Evolutionary conservation across 2,329 filamentous ascomycete genomes (phyloP).

Genomic region (Tolypocladium album): DNA sequence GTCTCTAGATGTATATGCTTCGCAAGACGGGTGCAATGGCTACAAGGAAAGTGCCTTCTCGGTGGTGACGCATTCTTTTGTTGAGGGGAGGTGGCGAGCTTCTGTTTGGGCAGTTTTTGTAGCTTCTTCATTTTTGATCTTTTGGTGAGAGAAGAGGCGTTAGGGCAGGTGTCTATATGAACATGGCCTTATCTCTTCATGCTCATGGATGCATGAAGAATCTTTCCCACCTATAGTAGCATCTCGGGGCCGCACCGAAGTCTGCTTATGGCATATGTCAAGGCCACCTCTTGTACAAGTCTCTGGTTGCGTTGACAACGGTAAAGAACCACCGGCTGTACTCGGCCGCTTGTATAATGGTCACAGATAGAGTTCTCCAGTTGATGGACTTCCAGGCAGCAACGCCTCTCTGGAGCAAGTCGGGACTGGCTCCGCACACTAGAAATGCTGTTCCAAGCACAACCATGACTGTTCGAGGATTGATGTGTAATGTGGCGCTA

Average conservation of each 20-base stretch:
- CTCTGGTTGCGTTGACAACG: background rate
- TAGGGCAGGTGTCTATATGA: too few species aligned
- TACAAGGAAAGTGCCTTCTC: too few species aligned
- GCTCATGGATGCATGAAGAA: too few species aligned
- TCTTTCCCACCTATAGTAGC: background rate
- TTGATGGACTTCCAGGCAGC: background rate
- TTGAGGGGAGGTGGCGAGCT: too few species aligned
- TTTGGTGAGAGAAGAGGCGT: too few species aligned
- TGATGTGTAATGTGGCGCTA: background rate
- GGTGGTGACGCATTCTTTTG: too few species aligned
- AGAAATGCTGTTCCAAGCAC: background rate
- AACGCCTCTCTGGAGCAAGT: background rate
- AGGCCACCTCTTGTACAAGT: background rate
- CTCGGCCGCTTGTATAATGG: background rate
- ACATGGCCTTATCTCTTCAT: too few species aligned
- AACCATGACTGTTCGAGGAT: background rate
- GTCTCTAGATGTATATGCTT: too few species aligned
- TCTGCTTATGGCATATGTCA: background rate
- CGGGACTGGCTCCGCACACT: background rate
- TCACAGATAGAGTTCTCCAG: background rate
- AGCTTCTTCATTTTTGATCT: too few species aligned
- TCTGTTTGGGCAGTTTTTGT: too few species aligned
- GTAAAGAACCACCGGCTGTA: background rate
- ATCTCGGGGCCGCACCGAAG: background rate
- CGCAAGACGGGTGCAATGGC: too few species aligned